phyloP scores from a whole-genome alignment of 306 rosid species.

The Glycine latifolia region DNA sequence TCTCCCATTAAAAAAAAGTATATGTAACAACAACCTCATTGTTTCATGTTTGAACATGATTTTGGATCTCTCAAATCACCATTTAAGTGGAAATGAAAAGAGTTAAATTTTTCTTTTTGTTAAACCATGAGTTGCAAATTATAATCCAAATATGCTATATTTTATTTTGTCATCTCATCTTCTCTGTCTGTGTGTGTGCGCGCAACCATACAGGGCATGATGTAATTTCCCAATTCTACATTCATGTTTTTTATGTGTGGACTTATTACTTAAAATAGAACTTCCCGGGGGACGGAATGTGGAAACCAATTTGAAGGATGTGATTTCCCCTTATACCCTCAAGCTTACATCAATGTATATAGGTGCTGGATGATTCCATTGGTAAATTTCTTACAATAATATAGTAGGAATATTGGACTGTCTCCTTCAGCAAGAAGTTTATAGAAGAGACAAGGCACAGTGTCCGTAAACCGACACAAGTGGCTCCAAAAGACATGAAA shows the following conservation, averaged over 20 bases:
- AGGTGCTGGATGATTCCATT: neutral
- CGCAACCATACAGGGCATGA: neutral
- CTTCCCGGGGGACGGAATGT: too few species aligned
- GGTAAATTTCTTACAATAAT: neutral
- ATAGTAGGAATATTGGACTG: neutral
- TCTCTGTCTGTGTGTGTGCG: neutral
- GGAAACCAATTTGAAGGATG: conserved; percentile 1
- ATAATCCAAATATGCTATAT: neutral
- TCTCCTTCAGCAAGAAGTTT: conserved; percentile 15
- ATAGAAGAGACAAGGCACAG: conserved; percentile 23
- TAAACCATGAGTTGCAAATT: neutral
- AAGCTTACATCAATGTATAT: neutral
- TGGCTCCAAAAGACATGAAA: neutral
- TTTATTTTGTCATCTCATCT: conserved; percentile 2
- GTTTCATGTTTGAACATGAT: neutral
- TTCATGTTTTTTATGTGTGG: neutral
- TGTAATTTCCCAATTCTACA: too few species aligned
- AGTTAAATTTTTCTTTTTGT: neutral
- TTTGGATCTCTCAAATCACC: neutral
- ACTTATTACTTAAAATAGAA: neutral
- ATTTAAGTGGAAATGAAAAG: neutral
- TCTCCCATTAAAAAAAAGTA: neutral
- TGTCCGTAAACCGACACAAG: neutral
- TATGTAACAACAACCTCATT: neutral
- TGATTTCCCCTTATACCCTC: conserved; percentile 2